Evolutionary conservation across 257 asterid species (phyloP), one percentile per base, ranked within the genome.

Genomic region (Cruciata laevipes): DNA sequence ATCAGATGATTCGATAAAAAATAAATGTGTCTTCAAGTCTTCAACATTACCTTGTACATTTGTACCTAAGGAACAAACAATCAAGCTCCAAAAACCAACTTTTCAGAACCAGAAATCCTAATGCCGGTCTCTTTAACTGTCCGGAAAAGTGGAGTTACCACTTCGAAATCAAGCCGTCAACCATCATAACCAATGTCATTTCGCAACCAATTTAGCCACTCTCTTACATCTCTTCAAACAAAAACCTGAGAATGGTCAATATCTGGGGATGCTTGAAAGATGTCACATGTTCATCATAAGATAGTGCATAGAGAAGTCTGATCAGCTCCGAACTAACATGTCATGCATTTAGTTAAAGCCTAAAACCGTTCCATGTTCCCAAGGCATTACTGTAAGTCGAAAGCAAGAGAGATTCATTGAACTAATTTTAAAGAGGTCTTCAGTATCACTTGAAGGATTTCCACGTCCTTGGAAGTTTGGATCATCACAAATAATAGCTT

Each of bases 151-250:
- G 92, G 89, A 6, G 72, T 72, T 32, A 88, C 70, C 88, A 86
- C 58, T 85, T 85, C 89, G 77, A 83, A 83, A 71, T 83, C 89
- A 35, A 83, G 83, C 63, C 86, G 81, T 86, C 89, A 83, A 49
- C 89, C 89, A 70, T 83, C 89, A 77, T 74, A 83, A 42, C 89
- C 89, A 63, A 83, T 75, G 69, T 83, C 80, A 65, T 77, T 77
- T 21, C 84, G 73, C 25, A 83, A 82, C 86, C 86, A 83, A 62
- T 79, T 68, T 63, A 81, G 70, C 89, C 89, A 83, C 72, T 79
- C 74, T 68, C 74, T 83, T 59, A 83, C 70, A 74, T 81, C 89
- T 51, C 33, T 77, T 49, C 81, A 74, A 24, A 83, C 89, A 73
- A 83, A 83, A 56, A 75, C 81, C 75, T 83, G 86, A 37, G 86